Conservation (phyloP, 1,139 yeast species). For the Saccharomyces hybrid region DNA sequence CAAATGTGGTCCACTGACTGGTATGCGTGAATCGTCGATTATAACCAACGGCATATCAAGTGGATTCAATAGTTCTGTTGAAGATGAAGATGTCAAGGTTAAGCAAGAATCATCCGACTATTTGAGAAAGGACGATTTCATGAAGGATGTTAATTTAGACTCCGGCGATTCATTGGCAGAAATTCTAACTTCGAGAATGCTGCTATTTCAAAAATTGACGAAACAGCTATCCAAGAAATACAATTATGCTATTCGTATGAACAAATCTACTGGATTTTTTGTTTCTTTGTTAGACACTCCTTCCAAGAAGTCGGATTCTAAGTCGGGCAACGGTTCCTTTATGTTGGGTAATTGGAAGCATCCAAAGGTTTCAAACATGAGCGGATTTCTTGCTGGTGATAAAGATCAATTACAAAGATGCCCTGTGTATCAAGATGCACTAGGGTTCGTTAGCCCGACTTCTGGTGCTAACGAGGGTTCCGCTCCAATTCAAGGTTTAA, state of each 20-base stretch:
- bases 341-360: constrained; percentile 16
- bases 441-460: constrained; percentile 26
- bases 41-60: constrained; percentile 18
- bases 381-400: constrained; percentile 26
- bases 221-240: constrained; percentile 37
- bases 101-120: constrained; percentile 10
- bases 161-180: constrained; percentile 34
- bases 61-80: constrained; percentile 15
- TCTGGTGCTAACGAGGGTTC: constrained; percentile 2
- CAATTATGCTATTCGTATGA: constrained; percentile 48
- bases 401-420: constrained; percentile 30
- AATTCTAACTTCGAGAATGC: constrained; percentile 33
- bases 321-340: constrained; percentile 1
- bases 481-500: constrained; percentile 4
- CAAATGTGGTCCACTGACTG: constrained; percentile 37
- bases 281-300: constrained; percentile 35
- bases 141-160: constrained; percentile 23
- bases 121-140: constrained; percentile 11
- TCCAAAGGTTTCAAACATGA: constrained; percentile 23
- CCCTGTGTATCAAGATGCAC: constrained; percentile 32
- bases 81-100: constrained; percentile 11
- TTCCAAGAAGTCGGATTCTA: constrained; percentile 16
- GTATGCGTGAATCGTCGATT: constrained; percentile 26
- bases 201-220: constrained; percentile 32
- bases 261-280: constrained; percentile 42